Percentiles rank a stretch among this genome's conserved stretches.
phyloP scores from a whole-genome alignment of 169 alveolate species.

The Eimeria sp. region DNA sequence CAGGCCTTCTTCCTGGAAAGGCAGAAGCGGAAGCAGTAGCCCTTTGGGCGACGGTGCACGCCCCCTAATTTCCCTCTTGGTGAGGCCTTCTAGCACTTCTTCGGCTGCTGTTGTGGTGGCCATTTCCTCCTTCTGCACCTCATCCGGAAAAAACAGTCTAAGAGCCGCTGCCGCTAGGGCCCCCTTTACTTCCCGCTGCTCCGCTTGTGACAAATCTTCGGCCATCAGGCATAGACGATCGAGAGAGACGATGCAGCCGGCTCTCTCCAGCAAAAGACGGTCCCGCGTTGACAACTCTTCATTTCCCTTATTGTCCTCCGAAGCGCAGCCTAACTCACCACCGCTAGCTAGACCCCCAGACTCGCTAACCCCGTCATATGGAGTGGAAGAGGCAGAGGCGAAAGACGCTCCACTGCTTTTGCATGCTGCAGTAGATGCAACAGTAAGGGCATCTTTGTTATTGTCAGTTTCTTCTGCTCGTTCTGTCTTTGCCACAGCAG shows the following conservation, averaged over 20 bases:
- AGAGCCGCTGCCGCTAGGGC: conserved; percentile 59
- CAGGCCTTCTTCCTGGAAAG: conserved; percentile 90
- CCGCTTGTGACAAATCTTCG: conserved; percentile 22
- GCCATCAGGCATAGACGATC: conserved; percentile 38
- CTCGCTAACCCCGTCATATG: conserved; percentile 10
- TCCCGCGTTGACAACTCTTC: conserved; percentile 22
- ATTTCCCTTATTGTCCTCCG: not conserved
- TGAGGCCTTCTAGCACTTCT: conserved; percentile 43
- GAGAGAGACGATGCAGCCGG: conserved; percentile 29
- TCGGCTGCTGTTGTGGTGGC: conserved; percentile 13
- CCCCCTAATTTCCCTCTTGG: conserved; percentile 48
- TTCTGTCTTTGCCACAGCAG: not conserved
- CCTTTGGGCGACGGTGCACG: conserved; percentile 70
- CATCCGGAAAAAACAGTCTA: conserved; percentile 32
- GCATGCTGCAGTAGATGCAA: conserved; percentile 27
- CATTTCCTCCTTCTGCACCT: conserved; percentile 45
- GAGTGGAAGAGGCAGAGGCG: conserved; percentile 42
- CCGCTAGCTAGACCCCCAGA: not conserved
- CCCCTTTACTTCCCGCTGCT: conserved; percentile 15
- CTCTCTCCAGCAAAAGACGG: conserved; percentile 52
- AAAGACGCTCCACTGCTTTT: not conserved
- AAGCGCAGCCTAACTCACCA: not conserved
- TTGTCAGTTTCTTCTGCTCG: not conserved
- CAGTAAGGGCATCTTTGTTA: conserved; percentile 6
- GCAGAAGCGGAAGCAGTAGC: conserved; percentile 83